Evolutionary conservation across 2,329 filamentous ascomycete species (phyloP), one percentile per base, ranked within the genome.

Genomic region (Penicillium sp.): DNA sequence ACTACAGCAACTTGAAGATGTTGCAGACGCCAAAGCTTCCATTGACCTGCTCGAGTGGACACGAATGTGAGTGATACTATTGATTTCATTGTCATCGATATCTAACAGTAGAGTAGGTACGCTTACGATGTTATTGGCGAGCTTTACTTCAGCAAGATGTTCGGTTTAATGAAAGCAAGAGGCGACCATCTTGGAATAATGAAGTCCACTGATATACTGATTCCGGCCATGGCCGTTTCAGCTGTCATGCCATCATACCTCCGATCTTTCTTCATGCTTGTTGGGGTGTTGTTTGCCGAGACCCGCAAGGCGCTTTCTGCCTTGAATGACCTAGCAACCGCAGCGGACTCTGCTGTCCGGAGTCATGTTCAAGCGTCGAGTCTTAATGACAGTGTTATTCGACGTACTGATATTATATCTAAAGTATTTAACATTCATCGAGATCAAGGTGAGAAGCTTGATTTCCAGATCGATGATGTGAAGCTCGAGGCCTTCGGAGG

Each of bases 101-200:
- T 31, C 29, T 31, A 31, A 31, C 29, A 31, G 29, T 16, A 34
- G 33, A n/a, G 5, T 42, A 73, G 71, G 70, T 75, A 71, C 54
- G 66, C 76, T 3, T 78, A 75, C 67, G 77, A 80, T 51, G 69
- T 77, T n/a, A 67, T 77, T 16, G 74, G 76, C 16, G 70, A 71
- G 26, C 56, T 77, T 18, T 73, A 70, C 19, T 79, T 77, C 42
- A 71, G 76, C 18, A 65, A 67, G 9, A 69, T 69, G 48, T 75
- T 78, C 48, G 76, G 77, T 2, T 79, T 78, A 58, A 64, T 79
- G 47, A 62, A 77, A 21, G 59, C 67, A 6, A 67, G 71, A 1
- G 51, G 59, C 2, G 77, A 81, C 54, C 62, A 75, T 49, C 70
- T 72, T 21, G 68, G 68, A 7, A 75, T 70, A 45, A 72, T 79